These are phyloP conservation scores for Epichloe hybrida DNA, from an alignment of 2,329 filamentous ascomycete species.

Conservation along the genomic window DNA sequence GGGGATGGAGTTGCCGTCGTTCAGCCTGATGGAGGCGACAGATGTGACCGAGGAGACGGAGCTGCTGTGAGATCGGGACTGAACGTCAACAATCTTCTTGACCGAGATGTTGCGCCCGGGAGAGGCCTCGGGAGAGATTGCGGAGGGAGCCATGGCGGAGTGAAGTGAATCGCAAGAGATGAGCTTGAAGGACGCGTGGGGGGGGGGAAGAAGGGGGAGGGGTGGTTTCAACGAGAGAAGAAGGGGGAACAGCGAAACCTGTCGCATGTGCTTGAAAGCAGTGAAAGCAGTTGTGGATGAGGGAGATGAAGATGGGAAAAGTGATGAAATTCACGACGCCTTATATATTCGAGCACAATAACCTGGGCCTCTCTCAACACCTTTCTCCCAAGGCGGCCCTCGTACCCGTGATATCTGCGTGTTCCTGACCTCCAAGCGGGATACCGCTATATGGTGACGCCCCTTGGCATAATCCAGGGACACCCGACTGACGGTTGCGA, in stretches of 20 bases:
- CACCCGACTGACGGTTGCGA: neutral
- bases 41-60: conserved; percentile 15
- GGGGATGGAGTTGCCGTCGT: conserved; percentile 58
- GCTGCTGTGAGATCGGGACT: conserved; percentile 13
- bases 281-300: neutral
- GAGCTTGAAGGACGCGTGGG: too few relatives aligned
- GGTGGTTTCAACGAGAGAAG: neutral
- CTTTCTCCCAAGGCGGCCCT: neutral
- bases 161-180: too few relatives aligned
- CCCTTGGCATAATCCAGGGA: neutral
- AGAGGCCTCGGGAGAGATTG: conserved; percentile 21
- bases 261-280: neutral
- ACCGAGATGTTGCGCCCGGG: conserved; percentile 17
- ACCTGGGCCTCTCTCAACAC: neutral
- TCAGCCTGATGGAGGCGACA: conserved; percentile 42
- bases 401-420: neutral
- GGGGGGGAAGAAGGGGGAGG: neutral
- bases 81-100: conserved; percentile 14
- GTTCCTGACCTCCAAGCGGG: neutral
- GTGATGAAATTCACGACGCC: neutral
- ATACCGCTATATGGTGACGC: conserved; percentile 1
- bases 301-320: neutral
- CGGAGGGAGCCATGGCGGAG: conserved; percentile 21
- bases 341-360: neutral
- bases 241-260: neutral